Evolutionary conservation across 768 basidiomycete species (phyloP).

Genomic region (Amanita jacksonii): DNA sequence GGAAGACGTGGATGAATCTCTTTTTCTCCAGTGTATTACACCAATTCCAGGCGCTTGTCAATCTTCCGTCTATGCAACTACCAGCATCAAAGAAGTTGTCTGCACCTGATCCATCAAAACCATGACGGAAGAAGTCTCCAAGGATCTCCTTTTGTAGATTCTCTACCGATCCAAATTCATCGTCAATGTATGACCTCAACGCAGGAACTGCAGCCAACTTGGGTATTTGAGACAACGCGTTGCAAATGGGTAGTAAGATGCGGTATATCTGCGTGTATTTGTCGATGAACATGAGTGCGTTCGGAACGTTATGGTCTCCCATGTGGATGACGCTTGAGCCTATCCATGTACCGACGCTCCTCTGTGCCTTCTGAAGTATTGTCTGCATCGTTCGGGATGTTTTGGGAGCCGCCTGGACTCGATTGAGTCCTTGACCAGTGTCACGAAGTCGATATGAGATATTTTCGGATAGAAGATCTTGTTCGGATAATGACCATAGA

Average conservation of each 20-base stretch:
- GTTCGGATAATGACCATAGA: conserved; percentile 73
- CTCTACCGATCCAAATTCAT: conserved; percentile 73
- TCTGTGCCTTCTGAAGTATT: conserved; percentile 77
- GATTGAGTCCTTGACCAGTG: conserved; percentile 86
- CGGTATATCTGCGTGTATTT: conserved; percentile 91
- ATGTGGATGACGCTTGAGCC: conserved; percentile 85
- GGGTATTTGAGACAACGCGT: conserved; percentile 66
- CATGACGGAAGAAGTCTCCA: conserved; percentile 80
- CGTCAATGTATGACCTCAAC: conserved; percentile 65
- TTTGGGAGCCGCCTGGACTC: conserved; percentile 80
- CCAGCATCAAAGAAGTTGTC: conserved; percentile 89
- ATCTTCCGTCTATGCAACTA: conserved; percentile 72
- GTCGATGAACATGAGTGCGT: conserved; percentile 84
- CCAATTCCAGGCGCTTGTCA: conserved; percentile 93
- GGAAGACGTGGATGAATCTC: conserved; percentile 69
- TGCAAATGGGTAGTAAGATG: conserved; percentile 82
- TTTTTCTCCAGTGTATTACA: conserved; percentile 82
- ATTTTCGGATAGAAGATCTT: conserved; percentile 70
- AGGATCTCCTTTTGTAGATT: conserved; percentile 62
- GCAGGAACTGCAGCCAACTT: conserved; percentile 58
- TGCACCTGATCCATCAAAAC: conserved; percentile 85
- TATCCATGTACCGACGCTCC: conserved; percentile 74
- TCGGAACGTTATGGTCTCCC: conserved; percentile 82
- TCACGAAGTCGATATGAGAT: conserved; percentile 74
- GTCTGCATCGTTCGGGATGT: conserved; percentile 87